Conservation (phyloP, 257 asterid species). For the Solanum lycopersicoides region DNA sequence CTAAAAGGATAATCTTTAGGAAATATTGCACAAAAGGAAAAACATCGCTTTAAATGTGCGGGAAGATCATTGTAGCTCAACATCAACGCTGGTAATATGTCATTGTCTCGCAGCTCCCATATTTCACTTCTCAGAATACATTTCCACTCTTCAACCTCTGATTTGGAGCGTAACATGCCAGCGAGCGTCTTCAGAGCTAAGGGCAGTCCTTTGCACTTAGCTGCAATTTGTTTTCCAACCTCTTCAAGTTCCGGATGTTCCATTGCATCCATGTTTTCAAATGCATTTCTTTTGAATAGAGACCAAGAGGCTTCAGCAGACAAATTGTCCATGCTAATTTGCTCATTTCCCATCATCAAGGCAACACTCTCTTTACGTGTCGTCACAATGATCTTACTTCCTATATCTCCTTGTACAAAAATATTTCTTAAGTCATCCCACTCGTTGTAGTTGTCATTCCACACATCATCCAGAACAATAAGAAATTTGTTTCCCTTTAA, state of each 20-base stretch:
- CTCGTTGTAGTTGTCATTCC: slow-evolving; percentile 27
- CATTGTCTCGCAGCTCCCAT: neutral
- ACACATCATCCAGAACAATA: slow-evolving; percentile 44
- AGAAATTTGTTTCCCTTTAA: slow-evolving; percentile 33
- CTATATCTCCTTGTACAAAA: slow-evolving; percentile 24
- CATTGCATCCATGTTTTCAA: neutral
- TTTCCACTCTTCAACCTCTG: neutral
- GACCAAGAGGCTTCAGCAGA: neutral
- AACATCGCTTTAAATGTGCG: neutral
- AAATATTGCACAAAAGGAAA: slow-evolving; percentile 1
- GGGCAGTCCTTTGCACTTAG: neutral
- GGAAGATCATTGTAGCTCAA: slow-evolving; percentile 5
- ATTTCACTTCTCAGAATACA: neutral
- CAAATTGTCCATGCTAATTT: neutral
- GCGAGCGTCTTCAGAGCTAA: neutral
- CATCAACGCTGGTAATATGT: neutral
- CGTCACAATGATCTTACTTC: slow-evolving; percentile 49
- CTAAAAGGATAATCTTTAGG: neutral
- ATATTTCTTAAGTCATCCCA: slow-evolving; percentile 15
- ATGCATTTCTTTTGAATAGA: neutral
- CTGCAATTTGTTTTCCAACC: neutral
- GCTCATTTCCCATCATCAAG: slow-evolving; percentile 10
- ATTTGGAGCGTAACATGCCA: neutral
- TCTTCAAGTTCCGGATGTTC: neutral
- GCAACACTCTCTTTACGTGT: slow-evolving; percentile 40